phyloP scores from a whole-genome alignment of 2,329 filamentous ascomycete genomes.

The Raffaelea ambrosiae region DNA sequence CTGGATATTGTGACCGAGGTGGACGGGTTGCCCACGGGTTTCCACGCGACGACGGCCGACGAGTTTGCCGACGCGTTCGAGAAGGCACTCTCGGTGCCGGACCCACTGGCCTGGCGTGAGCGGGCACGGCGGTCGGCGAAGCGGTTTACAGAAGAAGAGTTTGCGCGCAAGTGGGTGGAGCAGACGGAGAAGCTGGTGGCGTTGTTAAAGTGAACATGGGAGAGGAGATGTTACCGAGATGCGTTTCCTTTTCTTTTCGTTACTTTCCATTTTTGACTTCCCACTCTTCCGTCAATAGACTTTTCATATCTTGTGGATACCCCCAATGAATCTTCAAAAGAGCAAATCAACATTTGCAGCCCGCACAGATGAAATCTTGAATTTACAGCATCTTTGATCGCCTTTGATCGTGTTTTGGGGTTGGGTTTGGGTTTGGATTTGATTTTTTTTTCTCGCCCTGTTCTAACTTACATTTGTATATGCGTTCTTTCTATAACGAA shows the following conservation, averaged over 20 bases:
- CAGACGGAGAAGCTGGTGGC: slow-evolving; percentile 66
- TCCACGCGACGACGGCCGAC: slow-evolving; percentile 68
- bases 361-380: too few relatives aligned
- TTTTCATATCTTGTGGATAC: slow-evolving; percentile 3
- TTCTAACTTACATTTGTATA: neutral
- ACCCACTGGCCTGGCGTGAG: slow-evolving; percentile 65
- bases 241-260: too few relatives aligned
- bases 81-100: slow-evolving; percentile 62
- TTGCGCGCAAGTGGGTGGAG: slow-evolving; percentile 67
- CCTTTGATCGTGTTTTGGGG: too few relatives aligned
- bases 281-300: neutral
- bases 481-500: too few relatives aligned
- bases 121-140: slow-evolving; percentile 70
- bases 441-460: neutral
- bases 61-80: slow-evolving; percentile 79
- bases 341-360: too few relatives aligned
- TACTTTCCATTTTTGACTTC: neutral
- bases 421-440: neutral
- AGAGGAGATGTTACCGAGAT: neutral
- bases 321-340: neutral
- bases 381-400: too few relatives aligned
- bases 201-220: slow-evolving; percentile 3
- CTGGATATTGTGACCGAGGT: slow-evolving; percentile 82
- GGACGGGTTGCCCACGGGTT: slow-evolving; percentile 76
- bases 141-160: slow-evolving; percentile 82